Evolutionary conservation across 768 basidiomycete species (phyloP).

Genomic region (Phallus indusiatus): DNA sequence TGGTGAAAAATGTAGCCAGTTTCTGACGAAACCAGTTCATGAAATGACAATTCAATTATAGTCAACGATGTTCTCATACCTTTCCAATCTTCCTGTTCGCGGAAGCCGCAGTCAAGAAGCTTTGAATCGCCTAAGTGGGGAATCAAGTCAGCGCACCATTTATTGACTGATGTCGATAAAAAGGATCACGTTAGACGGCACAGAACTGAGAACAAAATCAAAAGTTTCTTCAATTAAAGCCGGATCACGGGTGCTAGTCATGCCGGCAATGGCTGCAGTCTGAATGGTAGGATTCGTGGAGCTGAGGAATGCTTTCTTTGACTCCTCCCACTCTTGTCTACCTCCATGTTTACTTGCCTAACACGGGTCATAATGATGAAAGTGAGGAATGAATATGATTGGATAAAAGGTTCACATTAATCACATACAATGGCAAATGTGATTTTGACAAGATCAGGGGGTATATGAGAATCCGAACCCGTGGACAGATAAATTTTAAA

Average conservation of each 20-base stretch:
- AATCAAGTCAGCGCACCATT: slow-evolving; percentile 34
- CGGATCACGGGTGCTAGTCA: slow-evolving; percentile 51
- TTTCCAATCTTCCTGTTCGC: slow-evolving; percentile 48
- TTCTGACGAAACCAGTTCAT: slow-evolving; percentile 8
- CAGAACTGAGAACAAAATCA: slow-evolving; percentile 43
- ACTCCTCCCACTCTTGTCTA: slow-evolving; percentile 60
- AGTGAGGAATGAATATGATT: background rate
- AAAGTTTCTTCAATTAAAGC: slow-evolving; percentile 55
- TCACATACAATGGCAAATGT: slow-evolving; percentile 43
- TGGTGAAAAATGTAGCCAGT: slow-evolving; percentile 54
- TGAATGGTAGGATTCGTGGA: slow-evolving; percentile 67
- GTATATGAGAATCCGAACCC: slow-evolving; percentile 68
- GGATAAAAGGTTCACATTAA: background rate
- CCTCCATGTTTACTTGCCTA: slow-evolving; percentile 73
- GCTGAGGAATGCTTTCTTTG: slow-evolving; percentile 58
- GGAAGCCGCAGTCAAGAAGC: slow-evolving; percentile 52
- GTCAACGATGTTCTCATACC: background rate
- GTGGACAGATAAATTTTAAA: slow-evolving; percentile 65
- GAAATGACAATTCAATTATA: background rate
- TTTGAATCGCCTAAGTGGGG: slow-evolving; percentile 34
- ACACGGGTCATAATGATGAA: background rate
- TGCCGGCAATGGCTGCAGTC: slow-evolving; percentile 63
- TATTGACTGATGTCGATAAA: slow-evolving; percentile 47
- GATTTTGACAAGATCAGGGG: slow-evolving; percentile 61
- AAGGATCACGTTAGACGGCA: slow-evolving; percentile 45